A percentile compares a stretch with the other conserved stretches of the same genome.
Conservation (phyloP, 2,329 filamentous ascomycete species). For the Phaeosphaeria sp. region DNA sequence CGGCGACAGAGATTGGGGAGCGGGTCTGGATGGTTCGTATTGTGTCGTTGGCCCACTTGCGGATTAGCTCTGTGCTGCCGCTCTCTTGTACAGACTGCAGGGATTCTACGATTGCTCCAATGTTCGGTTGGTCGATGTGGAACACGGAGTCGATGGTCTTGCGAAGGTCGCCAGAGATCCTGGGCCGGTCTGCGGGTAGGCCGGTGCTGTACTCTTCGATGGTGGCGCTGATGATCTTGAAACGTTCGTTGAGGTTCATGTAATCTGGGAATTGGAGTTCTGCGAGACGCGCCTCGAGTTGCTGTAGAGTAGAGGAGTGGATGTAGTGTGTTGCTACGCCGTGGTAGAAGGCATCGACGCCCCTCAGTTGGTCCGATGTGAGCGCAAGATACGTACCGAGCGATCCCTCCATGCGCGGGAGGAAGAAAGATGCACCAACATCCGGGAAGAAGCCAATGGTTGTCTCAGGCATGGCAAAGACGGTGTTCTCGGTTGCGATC, state of each 20-base stretch:
- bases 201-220: conserved; percentile 92
- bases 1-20: conserved; percentile 86
- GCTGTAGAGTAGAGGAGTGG: conserved; percentile 84
- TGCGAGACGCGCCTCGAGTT: conserved; percentile 82
- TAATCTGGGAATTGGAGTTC: conserved; percentile 90
- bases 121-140: conserved; percentile 60
- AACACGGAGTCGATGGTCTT: conserved; percentile 77
- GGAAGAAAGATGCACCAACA: conserved; percentile 94
- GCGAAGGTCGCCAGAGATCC: conserved; percentile 73
- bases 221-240: conserved; percentile 79
- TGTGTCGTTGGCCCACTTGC: conserved; percentile 81
- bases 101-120: conserved; percentile 74
- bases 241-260: conserved; percentile 66
- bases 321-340: conserved; percentile 96
- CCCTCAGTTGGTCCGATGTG: conserved; percentile 82
- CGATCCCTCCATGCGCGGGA: conserved; percentile 85
- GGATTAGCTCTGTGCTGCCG: conserved; percentile 48
- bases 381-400: conserved; percentile 92
- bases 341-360: conserved; percentile 86
- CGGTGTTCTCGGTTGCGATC: conserved; percentile 92
- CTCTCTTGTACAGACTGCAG: conserved; percentile 59
- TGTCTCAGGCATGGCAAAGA: conserved; percentile 99
- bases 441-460: conserved; percentile 99
- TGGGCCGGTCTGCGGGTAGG: conserved; percentile 66
- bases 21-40: conserved; percentile 75